Evolutionary conservation across 305 asterid species (phyloP).

Genomic region (Fraxinus xanthoxyloides): DNA sequence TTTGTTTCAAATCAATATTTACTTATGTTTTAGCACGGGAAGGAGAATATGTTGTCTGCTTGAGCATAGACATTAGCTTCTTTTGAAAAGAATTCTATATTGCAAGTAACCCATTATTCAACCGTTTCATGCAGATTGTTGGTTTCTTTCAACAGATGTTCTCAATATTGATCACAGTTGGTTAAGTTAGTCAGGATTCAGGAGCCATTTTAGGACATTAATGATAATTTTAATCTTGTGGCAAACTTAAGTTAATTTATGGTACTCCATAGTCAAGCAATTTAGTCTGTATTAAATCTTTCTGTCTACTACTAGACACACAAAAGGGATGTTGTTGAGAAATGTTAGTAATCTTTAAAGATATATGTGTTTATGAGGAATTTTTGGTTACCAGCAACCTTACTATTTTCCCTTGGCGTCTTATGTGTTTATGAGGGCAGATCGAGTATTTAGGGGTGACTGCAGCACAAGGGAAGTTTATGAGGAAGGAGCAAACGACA

Average conservation of each 20-base stretch:
- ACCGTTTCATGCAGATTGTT: neutral
- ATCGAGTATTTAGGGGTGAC: slow-evolving; percentile 82
- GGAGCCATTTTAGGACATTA: neutral
- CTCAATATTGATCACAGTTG: neutral
- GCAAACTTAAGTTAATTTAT: neutral
- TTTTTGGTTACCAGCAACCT: neutral
- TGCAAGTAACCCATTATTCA: neutral
- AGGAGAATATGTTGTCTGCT: neutral
- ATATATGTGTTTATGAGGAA: neutral
- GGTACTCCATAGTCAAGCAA: neutral
- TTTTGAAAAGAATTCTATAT: neutral
- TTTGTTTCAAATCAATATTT: neutral
- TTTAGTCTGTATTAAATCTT: neutral
- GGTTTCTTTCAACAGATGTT: neutral
- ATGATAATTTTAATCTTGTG: neutral
- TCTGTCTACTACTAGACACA: neutral
- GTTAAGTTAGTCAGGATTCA: neutral
- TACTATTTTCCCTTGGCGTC: neutral
- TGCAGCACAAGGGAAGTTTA: slow-evolving; percentile 74
- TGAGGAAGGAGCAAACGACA: slow-evolving; percentile 70
- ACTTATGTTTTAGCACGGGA: neutral
- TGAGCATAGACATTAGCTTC: neutral
- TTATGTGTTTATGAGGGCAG: slow-evolving; percentile 35
- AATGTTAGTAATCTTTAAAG: neutral
- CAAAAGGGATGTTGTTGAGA: neutral